Evolutionary conservation across 345 rosid genomes (phyloP).

Genomic region (Psidium friedrichsthalianum): DNA sequence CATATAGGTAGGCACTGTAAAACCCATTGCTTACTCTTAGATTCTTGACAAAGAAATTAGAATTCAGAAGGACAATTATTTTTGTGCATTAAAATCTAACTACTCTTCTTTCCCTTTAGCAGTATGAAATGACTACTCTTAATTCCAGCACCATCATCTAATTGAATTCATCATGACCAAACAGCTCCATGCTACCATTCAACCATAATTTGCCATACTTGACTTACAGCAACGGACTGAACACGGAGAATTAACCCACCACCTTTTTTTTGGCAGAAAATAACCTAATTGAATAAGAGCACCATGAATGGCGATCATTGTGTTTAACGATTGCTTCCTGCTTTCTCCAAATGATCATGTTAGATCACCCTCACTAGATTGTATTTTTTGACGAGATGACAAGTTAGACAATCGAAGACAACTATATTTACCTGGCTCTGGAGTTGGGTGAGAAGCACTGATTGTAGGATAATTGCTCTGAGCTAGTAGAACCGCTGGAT

Average conservation of each 20-base stretch:
- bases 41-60: neutral
- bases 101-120: neutral
- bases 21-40: neutral
- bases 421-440: constrained; percentile 34
- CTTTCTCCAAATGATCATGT: neutral
- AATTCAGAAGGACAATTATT: neutral
- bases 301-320: neutral
- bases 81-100: neutral
- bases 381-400: neutral
- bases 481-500: constrained; percentile 36
- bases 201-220: neutral
- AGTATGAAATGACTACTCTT: neutral
- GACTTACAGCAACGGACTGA: neutral
- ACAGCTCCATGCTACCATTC: neutral
- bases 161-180: neutral
- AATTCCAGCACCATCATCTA: neutral
- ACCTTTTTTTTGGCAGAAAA: neutral
- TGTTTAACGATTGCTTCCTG: neutral
- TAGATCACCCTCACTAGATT: neutral
- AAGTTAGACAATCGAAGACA: neutral
- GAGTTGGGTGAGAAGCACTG: constrained; percentile 15
- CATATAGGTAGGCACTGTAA: constrained; percentile 39
- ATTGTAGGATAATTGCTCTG: constrained; percentile 29
- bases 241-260: neutral
- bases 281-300: neutral